phyloP scores from a whole-genome alignment of 75 land plant genomes.

The Picea glauca region DNA sequence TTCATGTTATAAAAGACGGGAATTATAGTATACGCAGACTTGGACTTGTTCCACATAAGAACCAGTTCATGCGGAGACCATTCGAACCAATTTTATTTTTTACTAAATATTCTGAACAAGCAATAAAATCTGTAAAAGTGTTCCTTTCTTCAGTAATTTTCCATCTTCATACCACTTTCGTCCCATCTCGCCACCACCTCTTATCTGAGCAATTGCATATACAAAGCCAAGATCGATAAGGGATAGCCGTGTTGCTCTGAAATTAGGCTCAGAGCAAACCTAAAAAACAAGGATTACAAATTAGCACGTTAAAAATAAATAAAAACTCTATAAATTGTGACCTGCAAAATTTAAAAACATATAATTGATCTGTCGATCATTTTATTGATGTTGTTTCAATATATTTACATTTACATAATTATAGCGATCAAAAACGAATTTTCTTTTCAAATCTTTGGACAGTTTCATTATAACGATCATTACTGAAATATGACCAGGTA shows the following conservation, averaged over 20 bases:
- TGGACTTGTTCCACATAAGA: too few relatives aligned
- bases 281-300: conserved; percentile 14
- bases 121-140: conserved; percentile 93
- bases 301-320: conserved; percentile 8
- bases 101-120: conserved; percentile 82
- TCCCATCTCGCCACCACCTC: conserved; percentile 99
- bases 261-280: conserved; percentile 76
- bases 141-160: conserved; percentile 76
- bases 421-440: background rate
- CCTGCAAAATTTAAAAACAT: background rate
- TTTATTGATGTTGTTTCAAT: background rate
- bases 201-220: conserved; percentile 90
- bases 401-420: background rate
- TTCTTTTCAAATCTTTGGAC: background rate
- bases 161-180: conserved; percentile 98
- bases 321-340: background rate
- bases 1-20: too few relatives aligned
- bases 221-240: conserved; percentile 85
- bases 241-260: conserved; percentile 59
- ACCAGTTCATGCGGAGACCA: too few relatives aligned
- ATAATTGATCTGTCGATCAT: background rate
- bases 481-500: too few relatives aligned
- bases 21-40: too few relatives aligned
- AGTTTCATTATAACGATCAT: too few relatives aligned
- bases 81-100: conserved; percentile 65